phyloP scores from a whole-genome alignment of 257 asterid genomes.

The Rehmannia glutinosa region DNA sequence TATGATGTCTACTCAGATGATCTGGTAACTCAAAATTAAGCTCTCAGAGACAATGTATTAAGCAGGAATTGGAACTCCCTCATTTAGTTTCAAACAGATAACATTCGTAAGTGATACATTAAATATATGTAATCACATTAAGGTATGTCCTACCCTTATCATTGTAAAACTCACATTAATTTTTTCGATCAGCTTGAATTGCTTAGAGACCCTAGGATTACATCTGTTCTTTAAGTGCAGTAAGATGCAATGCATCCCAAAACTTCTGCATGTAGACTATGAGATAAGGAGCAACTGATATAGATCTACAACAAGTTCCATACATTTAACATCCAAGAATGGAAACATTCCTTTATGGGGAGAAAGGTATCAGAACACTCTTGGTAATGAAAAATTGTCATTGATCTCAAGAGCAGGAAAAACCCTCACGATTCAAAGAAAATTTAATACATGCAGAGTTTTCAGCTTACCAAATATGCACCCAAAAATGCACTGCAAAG shows the following conservation, averaged over 20 bases:
- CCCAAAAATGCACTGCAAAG: constrained; percentile 89
- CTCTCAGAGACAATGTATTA: not conserved
- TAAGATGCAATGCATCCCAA: not conserved
- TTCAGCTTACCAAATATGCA: constrained; percentile 73
- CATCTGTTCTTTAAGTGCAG: constrained; percentile 9
- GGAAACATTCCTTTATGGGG: constrained; percentile 10
- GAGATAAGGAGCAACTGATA: not conserved
- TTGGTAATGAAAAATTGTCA: not conserved
- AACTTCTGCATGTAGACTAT: not conserved
- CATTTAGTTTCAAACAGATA: not conserved
- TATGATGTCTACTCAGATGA: not conserved
- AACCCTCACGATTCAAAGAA: not conserved
- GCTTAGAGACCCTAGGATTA: not conserved
- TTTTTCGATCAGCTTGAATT: constrained; percentile 9
- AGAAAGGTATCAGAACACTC: not conserved
- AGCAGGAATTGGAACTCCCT: not conserved
- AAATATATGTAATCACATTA: not conserved
- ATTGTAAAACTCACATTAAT: not conserved
- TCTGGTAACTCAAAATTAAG: not conserved
- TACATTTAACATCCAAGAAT: constrained; percentile 4
- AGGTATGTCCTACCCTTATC: constrained; percentile 1
- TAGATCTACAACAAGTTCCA: not conserved
- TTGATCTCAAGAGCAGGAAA: not conserved
- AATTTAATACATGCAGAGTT: not conserved
- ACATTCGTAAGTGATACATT: not conserved